A percentile compares a stretch with the other conserved stretches of the same genome.
Evolutionary conservation across 2,329 filamentous ascomycete species (phyloP).

Genomic region (Thielaviopsis punctulata): DNA sequence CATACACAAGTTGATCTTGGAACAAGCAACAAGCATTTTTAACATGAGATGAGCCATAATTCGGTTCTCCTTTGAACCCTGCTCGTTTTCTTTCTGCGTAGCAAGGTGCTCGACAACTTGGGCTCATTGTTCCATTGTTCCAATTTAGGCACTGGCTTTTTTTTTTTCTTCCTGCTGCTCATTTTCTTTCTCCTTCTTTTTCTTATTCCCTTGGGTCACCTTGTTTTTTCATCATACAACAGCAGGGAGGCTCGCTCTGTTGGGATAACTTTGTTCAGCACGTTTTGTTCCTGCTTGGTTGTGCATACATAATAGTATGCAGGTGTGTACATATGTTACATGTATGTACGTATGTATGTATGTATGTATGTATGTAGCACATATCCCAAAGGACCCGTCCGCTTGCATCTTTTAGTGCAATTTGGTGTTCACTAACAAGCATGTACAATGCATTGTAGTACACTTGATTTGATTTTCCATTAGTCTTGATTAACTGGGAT

Average conservation of each 20-base stretch:
- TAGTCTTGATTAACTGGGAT: not conserved
- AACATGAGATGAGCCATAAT: not conserved
- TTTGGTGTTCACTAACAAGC: too few species aligned
- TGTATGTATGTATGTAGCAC: too few species aligned
- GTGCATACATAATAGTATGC: too few species aligned
- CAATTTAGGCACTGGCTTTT: not conserved
- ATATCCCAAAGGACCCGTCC: not conserved
- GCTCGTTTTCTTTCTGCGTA: not conserved
- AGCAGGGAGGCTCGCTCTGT: too few species aligned
- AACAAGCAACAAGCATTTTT: not conserved
- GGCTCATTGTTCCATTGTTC: not conserved
- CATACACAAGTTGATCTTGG: too few species aligned
- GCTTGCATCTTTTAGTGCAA: not conserved
- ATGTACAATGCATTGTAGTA: not conserved
- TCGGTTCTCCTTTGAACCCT: not conserved
- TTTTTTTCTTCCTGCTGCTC: not conserved
- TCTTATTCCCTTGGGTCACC: too few species aligned
- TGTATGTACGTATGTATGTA: too few species aligned
- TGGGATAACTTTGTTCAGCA: too few species aligned
- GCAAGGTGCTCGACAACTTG: not conserved
- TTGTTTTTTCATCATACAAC: too few species aligned
- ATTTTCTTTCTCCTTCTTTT: not conserved
- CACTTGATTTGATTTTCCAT: not conserved
- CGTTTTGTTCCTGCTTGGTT: too few species aligned
- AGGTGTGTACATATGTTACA: too few species aligned